phyloP scores from a whole-genome alignment of 805 yeast species.

The Kodamaea kaohsiungensis region DNA sequence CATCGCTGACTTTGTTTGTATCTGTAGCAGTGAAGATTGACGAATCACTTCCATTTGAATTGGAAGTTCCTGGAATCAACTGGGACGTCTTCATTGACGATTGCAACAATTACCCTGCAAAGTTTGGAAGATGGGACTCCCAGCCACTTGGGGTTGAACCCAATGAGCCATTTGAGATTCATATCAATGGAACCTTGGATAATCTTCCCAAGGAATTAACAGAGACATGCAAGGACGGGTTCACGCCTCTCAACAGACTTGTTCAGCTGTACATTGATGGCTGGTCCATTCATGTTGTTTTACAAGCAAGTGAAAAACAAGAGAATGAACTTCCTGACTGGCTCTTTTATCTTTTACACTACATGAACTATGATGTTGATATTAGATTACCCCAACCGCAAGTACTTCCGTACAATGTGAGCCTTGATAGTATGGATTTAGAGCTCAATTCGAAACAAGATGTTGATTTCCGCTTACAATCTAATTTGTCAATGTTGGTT shows the following conservation, averaged over 20 bases:
- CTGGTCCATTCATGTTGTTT: slow-evolving; percentile 15
- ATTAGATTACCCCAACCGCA: slow-evolving; percentile 15
- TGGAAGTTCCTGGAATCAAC: slow-evolving; percentile 20
- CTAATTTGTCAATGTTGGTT: slow-evolving; percentile 7
- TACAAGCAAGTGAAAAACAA: slow-evolving; percentile 20
- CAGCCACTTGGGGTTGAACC: slow-evolving; percentile 9
- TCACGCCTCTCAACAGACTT: slow-evolving; percentile 22
- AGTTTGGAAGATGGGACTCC: slow-evolving; percentile 26
- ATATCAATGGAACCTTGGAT: slow-evolving; percentile 21
- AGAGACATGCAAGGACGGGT: slow-evolving; percentile 21
- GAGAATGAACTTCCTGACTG: slow-evolving; percentile 23
- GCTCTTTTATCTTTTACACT: slow-evolving; percentile 21
- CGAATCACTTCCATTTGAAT: slow-evolving; percentile 18
- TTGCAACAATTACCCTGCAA: slow-evolving; percentile 21
- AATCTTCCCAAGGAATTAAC: slow-evolving; percentile 20
- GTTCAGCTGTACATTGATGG: slow-evolving; percentile 20
- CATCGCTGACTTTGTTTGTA: slow-evolving; percentile 1
- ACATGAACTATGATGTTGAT: slow-evolving; percentile 13
- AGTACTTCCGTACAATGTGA: background rate
- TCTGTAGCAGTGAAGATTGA: slow-evolving; percentile 9
- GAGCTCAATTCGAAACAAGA: background rate
- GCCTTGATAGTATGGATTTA: background rate
- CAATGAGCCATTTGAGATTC: slow-evolving; percentile 13
- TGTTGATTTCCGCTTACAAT: slow-evolving; percentile 5
- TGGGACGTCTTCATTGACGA: slow-evolving; percentile 31